phyloP scores from a whole-genome alignment of 345 rosid species.

The Eucalyptus albens region DNA sequence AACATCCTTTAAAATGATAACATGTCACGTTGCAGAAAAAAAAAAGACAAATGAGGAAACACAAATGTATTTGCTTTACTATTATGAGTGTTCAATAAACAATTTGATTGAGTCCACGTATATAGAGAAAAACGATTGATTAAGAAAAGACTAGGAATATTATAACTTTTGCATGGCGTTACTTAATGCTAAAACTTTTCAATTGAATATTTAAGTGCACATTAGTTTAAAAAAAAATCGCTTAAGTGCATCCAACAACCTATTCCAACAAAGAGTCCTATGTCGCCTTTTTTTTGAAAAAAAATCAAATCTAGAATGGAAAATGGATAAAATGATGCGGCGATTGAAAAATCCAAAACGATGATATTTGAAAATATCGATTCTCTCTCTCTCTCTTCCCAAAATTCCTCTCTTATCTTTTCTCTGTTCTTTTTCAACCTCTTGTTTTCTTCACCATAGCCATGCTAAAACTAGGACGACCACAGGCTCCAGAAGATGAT shows the following conservation, averaged over 20 bases:
- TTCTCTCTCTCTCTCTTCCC: background rate
- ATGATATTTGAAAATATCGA: background rate
- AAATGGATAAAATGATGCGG: background rate
- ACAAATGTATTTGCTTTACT: background rate
- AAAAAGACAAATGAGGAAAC: background rate
- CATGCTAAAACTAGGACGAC: background rate
- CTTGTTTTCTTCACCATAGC: background rate
- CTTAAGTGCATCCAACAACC: background rate
- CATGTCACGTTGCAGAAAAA: background rate
- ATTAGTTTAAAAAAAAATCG: too few relatives aligned
- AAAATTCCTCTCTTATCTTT: background rate
- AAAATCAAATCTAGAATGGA: background rate
- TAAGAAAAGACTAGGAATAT: too few relatives aligned
- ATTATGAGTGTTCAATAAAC: background rate
- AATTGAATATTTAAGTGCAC: background rate
- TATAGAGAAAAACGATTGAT: background rate
- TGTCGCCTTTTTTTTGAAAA: accelerated
- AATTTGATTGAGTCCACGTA: background rate
- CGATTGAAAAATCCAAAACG: background rate
- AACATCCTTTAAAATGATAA: background rate
- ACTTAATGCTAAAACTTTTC: too few relatives aligned
- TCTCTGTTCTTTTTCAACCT: background rate
- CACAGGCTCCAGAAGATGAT: background rate
- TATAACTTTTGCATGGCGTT: accelerated
- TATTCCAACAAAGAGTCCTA: accelerated